Evolutionary conservation across 73 alveolate genomes (phyloP).

Genomic region (Diophrys sp.): DNA sequence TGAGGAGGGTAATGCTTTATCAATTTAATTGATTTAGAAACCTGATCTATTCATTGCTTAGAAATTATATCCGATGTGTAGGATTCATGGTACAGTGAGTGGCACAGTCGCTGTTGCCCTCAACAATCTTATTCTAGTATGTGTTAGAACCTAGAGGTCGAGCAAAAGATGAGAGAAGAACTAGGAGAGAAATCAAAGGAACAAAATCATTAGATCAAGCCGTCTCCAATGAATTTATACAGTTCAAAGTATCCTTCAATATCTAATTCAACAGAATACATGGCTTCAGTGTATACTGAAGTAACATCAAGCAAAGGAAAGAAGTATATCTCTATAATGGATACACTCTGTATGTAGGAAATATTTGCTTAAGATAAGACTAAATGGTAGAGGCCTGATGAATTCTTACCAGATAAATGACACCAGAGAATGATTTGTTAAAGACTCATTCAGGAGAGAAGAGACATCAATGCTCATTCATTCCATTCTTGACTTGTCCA

Average conservation of each 20-base stretch:
- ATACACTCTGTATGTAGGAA: not conserved
- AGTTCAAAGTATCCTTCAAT: not conserved
- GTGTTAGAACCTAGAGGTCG: not conserved
- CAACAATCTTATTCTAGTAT: not conserved
- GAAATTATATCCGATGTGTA: not conserved
- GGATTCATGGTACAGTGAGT: not conserved
- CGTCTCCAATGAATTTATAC: not conserved
- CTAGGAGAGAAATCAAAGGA: not conserved
- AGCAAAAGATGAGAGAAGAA: not conserved
- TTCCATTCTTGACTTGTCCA: too few species aligned
- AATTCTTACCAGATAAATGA: constrained; percentile 11
- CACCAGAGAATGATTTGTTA: too few species aligned
- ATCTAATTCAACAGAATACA: not conserved
- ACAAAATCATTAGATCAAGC: not conserved
- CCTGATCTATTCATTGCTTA: not conserved
- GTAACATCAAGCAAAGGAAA: not conserved
- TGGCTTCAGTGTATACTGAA: not conserved
- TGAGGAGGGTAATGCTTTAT: not conserved
- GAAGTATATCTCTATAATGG: not conserved
- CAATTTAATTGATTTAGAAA: not conserved
- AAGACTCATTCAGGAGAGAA: too few species aligned
- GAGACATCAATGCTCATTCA: too few species aligned
- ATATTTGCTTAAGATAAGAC: not conserved
- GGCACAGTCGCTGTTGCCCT: not conserved
- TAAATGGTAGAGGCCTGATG: constrained; percentile 7